These are phyloP conservation scores for Pythium volutum DNA, from an alignment of 352 stramenopile species.

Conservation along the genomic window DNA sequence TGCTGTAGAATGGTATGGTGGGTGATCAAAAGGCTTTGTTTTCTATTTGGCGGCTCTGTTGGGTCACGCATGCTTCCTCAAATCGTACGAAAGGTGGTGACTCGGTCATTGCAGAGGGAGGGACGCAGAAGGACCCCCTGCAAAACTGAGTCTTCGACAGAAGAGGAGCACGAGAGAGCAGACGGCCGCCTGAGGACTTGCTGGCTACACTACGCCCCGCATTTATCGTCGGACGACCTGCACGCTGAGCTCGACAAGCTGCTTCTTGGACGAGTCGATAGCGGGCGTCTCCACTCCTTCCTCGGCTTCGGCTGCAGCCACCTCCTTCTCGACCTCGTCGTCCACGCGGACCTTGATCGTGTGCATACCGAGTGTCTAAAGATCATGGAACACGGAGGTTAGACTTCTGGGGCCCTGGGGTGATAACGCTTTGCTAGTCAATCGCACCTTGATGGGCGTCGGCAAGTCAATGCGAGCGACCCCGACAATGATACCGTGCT, in stretches of 20 bases:
- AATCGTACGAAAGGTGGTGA: background rate
- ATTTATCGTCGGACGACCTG: slow-evolving; percentile 66
- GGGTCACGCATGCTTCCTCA: too few species aligned
- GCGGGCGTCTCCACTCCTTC: slow-evolving; percentile 25
- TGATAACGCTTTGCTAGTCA: background rate
- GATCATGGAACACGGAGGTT: too few species aligned
- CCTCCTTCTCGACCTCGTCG: slow-evolving; percentile 69
- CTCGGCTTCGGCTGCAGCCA: slow-evolving; percentile 37
- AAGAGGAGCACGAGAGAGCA: background rate
- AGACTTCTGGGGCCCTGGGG: too few species aligned
- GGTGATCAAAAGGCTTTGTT: too few species aligned
- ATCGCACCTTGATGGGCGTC: slow-evolving; percentile 62
- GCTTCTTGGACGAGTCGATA: slow-evolving; percentile 69
- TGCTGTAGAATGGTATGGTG: too few species aligned
- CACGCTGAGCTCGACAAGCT: slow-evolving; percentile 65
- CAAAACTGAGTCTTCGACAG: background rate
- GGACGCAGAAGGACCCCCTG: background rate
- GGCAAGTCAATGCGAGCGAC: slow-evolving; percentile 73
- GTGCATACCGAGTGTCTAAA: slow-evolving; percentile 74
- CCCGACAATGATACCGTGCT: slow-evolving; percentile 78
- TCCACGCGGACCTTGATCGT: slow-evolving; percentile 82
- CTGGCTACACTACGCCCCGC: slow-evolving; percentile 3
- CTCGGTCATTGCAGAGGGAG: background rate
- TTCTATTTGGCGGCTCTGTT: too few species aligned
- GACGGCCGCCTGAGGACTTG: background rate